Evolutionary conservation across 2,329 filamentous ascomycete species (phyloP).

Genomic region (Alternaria sp.): DNA sequence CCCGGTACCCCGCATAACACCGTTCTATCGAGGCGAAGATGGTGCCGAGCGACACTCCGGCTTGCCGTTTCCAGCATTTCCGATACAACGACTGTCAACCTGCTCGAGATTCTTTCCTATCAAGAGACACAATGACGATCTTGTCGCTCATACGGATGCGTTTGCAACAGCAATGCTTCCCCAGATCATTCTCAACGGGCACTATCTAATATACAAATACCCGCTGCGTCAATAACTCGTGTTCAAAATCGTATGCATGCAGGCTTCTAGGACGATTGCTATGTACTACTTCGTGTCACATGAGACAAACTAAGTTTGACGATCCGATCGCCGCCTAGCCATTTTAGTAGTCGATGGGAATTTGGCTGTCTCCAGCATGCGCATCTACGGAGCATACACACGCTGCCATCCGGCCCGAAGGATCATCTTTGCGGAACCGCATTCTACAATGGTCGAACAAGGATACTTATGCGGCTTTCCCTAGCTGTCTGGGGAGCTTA

Average conservation of each 20-base stretch:
- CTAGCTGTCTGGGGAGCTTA: not conserved
- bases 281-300: not conserved
- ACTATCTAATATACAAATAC: not conserved
- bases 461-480: not conserved
- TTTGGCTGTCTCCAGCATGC: not conserved
- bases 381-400: not conserved
- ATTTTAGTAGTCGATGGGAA: not conserved
- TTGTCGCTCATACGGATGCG: not conserved
- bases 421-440: slow-evolving; percentile 10
- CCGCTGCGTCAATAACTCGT: not conserved
- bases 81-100: not conserved
- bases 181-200: not conserved
- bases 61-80: slow-evolving; percentile 9
- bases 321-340: slow-evolving; percentile 6
- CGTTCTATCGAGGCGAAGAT: not conserved
- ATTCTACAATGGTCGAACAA: not conserved
- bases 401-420: slow-evolving; percentile 8
- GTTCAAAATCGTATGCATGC: not conserved
- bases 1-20: slow-evolving; percentile 30
- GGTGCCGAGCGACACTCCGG: slow-evolving; percentile 6
- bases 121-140: not conserved
- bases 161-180: not conserved
- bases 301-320: not conserved
- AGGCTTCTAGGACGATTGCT: not conserved
- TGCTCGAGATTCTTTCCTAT: not conserved